phyloP scores from a whole-genome alignment of 2,329 filamentous ascomycete genomes.

The Diaporthe citriasiana region DNA sequence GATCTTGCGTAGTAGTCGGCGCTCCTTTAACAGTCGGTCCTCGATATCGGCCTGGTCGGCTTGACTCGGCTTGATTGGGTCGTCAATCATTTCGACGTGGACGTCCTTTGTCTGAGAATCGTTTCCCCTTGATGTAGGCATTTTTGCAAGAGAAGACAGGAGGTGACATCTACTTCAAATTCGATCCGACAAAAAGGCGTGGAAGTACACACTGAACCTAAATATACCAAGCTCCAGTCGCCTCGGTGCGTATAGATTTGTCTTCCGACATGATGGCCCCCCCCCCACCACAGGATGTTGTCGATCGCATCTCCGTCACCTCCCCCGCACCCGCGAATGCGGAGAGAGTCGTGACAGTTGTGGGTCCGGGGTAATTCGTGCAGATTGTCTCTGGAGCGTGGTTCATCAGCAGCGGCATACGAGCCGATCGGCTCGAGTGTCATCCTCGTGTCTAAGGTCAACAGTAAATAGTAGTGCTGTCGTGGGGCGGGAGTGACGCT shows the following conservation, averaged over 20 bases:
- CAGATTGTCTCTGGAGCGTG: background rate
- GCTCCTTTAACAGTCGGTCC: conserved; percentile 3
- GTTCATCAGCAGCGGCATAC: background rate
- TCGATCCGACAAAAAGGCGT: background rate
- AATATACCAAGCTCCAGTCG: conserved; percentile 15
- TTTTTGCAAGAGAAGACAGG: background rate
- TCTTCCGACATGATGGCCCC: background rate
- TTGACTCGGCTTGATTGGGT: conserved; percentile 9
- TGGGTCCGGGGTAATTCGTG: conserved; percentile 12
- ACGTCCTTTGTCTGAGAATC: background rate
- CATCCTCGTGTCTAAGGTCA: background rate
- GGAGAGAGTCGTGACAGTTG: conserved; percentile 16
- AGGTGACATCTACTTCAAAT: no score
- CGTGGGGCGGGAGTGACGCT: background rate
- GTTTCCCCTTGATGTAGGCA: background rate
- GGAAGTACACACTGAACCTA: background rate
- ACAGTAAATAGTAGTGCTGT: background rate
- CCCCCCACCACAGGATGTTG: background rate
- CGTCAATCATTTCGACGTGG: conserved; percentile 15
- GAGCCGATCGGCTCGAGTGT: conserved; percentile 13
- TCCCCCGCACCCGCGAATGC: background rate
- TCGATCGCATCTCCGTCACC: background rate
- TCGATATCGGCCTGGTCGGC: background rate
- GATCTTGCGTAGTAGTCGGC: background rate
- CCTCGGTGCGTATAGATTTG: background rate